phyloP scores from a whole-genome alignment of 768 basidiomycete genomes.

The Termitomyces sp. region DNA sequence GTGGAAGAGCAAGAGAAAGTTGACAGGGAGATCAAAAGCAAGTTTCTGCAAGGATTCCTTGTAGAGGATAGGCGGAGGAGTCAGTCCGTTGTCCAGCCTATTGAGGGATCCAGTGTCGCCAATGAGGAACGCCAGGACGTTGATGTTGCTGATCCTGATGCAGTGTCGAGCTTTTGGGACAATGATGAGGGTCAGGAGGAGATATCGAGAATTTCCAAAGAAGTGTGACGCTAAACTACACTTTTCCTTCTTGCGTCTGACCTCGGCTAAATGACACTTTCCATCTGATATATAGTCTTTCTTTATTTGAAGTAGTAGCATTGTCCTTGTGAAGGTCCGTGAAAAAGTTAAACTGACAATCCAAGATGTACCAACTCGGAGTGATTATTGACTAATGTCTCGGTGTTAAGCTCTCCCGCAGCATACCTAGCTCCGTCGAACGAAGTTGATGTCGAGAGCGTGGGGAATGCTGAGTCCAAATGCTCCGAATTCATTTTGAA shows the following conservation, averaged over 20 bases:
- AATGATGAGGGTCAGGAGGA: conserved; percentile 74
- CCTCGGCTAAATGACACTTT: background rate
- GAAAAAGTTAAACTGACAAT: background rate
- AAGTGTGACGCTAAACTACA: conserved; percentile 24
- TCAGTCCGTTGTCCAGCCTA: conserved; percentile 12
- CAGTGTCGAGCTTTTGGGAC: conserved; percentile 55
- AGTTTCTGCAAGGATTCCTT: conserved; percentile 29
- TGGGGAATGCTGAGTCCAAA: conserved; percentile 33
- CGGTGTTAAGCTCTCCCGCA: background rate
- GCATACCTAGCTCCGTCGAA: conserved; percentile 6
- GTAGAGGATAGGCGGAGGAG: conserved; percentile 15
- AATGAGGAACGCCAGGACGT: conserved; percentile 10
- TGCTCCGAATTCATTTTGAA: conserved; percentile 31
- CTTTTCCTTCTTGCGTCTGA: background rate
- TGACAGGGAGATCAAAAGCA: conserved; percentile 45
- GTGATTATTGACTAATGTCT: too few species aligned
- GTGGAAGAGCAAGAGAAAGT: conserved; percentile 51
- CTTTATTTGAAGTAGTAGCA: background rate
- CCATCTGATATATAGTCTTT: background rate
- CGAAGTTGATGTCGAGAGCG: conserved; percentile 27
- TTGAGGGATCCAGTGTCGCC: conserved; percentile 13
- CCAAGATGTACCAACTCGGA: background rate
- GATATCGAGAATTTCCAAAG: conserved; percentile 64
- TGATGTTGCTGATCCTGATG: conserved; percentile 11
- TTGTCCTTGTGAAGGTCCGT: background rate